These are phyloP conservation scores for Rhizopus microsporus DNA, from an alignment of 371 early-diverging fungal species.

Conservation along the genomic window DNA sequence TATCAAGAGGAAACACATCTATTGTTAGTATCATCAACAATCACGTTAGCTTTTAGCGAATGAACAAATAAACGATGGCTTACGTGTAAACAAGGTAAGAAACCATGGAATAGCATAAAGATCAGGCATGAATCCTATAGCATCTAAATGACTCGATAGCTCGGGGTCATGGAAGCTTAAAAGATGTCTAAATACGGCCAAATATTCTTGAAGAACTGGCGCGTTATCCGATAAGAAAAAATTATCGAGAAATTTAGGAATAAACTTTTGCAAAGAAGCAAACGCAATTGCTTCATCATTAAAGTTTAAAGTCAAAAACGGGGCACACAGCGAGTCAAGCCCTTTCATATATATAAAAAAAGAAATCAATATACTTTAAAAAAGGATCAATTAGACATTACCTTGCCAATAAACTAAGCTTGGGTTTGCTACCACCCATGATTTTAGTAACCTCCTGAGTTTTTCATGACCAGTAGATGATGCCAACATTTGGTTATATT, in stretches of 20 bases:
- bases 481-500: slow-evolving; percentile 76
- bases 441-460: slow-evolving; percentile 66
- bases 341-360: slow-evolving; percentile 35
- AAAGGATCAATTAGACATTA: slow-evolving; percentile 15
- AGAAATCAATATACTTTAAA: neutral
- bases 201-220: slow-evolving; percentile 63
- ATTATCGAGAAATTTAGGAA: slow-evolving; percentile 64
- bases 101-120: slow-evolving; percentile 87
- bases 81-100: slow-evolving; percentile 81
- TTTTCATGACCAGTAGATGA: slow-evolving; percentile 74
- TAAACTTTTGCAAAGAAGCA: slow-evolving; percentile 65
- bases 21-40: neutral
- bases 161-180: slow-evolving; percentile 77
- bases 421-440: slow-evolving; percentile 67
- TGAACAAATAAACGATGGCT: slow-evolving; percentile 21
- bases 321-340: slow-evolving; percentile 79
- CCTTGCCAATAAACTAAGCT: slow-evolving; percentile 89
- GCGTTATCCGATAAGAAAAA: slow-evolving; percentile 77
- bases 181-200: slow-evolving; percentile 66
- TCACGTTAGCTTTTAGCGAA: neutral
- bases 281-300: slow-evolving; percentile 76
- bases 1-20: slow-evolving; percentile 81
- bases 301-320: slow-evolving; percentile 74
- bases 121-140: slow-evolving; percentile 70
- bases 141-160: slow-evolving; percentile 65